Evolutionary conservation across 768 basidiomycete species (phyloP), one percentile per base, ranked within the genome.

Genomic region (Lactarius deliciosus): DNA sequence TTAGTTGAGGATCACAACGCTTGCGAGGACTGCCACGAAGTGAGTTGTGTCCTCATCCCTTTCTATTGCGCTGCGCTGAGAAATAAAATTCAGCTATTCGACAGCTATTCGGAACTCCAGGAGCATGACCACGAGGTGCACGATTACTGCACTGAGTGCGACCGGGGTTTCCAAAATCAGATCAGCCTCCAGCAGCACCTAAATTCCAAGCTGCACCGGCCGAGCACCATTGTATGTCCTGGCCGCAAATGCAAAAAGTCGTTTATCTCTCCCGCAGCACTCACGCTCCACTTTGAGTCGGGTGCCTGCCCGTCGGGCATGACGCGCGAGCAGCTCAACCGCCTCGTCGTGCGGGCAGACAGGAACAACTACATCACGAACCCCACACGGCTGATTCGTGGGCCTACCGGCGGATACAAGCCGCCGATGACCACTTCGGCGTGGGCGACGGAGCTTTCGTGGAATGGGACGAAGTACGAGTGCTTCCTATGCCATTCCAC

Each of bases 231-330:
- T 75, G 68, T 76, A 61, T 34, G 81, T 72, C 75, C 77, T 0
- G 77, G 80, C 63, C 65, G 22, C 5, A 78, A 79, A 40, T 91
- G 90, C 72, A 74, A 64, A 0, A 68, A 68, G 22, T 69, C 62
- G 1, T 90, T n/a, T 47, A 73, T 85, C 60, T 84, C 82, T 25
- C 76, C 70, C 50, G 80, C 87, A 11, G 83, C 86, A 9, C 77
- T 90, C 55, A 71, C 84, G 40, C 80, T 83, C 30, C 89, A 91
- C 73, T 79, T 89, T 72, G 90, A 91, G 71, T 76, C 80, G 10
- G 88, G 88, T 1, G 67, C 72, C 3, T 90, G 90, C 73, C 60
- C 68, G 32, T 87, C 87, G 0, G 81, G 85, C 16, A 73, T 83
- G 47, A 73, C 74, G 40, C 80, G 81, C 63, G 71, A 73, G 43